Conservation (phyloP, 2,329 filamentous ascomycete genomes). For the Cadophora gregata region DNA sequence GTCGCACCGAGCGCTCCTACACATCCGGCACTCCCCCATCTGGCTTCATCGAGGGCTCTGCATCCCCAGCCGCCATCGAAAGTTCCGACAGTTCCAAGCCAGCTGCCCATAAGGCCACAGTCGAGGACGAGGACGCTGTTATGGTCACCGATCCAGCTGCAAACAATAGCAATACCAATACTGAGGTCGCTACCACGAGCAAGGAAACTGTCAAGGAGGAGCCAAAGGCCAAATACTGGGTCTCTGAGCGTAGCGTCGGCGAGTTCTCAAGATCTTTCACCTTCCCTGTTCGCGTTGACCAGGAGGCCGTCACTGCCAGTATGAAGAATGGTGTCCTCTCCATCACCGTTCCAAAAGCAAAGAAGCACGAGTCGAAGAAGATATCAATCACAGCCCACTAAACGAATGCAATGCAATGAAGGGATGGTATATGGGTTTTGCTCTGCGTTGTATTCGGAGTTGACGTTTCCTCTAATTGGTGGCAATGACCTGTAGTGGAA, state of each 20-base stretch:
- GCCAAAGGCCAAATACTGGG: conserved; percentile 68
- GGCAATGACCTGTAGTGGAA: conserved; percentile 12
- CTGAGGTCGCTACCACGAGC: conserved; percentile 14
- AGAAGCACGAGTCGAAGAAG: conserved; percentile 61
- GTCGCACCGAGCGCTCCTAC: conserved; percentile 69
- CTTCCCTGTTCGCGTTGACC: conserved; percentile 69
- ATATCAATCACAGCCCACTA: conserved; percentile 52
- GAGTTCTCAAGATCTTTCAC: conserved; percentile 72
- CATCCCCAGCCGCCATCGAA: conserved; percentile 10
- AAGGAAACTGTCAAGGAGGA: conserved; percentile 34
- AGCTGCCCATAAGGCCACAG: conserved; percentile 56
- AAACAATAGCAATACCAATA: conserved; percentile 1
- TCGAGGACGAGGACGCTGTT: conserved; percentile 52
- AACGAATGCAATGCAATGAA: neutral
- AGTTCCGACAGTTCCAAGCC: conserved; percentile 19
- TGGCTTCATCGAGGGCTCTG: conserved; percentile 52
- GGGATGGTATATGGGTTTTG: neutral
- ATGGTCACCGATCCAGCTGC: conserved; percentile 18
- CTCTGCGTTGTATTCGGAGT: neutral
- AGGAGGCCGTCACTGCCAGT: conserved; percentile 63
- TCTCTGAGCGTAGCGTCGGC: conserved; percentile 68
- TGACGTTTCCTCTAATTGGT: neutral
- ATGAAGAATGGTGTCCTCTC: conserved; percentile 71
- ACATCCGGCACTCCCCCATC: conserved; percentile 54
- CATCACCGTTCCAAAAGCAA: conserved; percentile 69